These are phyloP conservation scores for Elsinoe arachidis DNA, from an alignment of 2,329 filamentous ascomycete genomes.

Conservation along the genomic window DNA sequence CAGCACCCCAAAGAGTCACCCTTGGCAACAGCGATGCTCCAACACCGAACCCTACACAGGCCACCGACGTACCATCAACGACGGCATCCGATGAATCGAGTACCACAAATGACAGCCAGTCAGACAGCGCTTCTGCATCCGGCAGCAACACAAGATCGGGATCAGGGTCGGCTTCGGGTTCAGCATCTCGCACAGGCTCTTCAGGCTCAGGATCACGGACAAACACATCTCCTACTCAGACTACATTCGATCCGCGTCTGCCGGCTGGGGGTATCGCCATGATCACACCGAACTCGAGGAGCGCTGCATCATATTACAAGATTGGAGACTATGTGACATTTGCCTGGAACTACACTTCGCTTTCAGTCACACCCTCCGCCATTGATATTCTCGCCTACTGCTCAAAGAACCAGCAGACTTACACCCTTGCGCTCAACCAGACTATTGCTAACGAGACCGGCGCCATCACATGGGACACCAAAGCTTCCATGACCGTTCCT, in stretches of 20 bases:
- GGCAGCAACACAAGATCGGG: slow-evolving; percentile 15
- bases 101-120: slow-evolving; percentile 16
- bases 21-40: slow-evolving; percentile 19
- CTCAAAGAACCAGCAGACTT: slow-evolving; percentile 49
- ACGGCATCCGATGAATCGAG: slow-evolving; percentile 13
- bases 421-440: slow-evolving; percentile 54
- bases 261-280: slow-evolving; percentile 53
- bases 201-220: slow-evolving; percentile 16
- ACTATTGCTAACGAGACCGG: slow-evolving; percentile 38
- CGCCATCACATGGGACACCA: slow-evolving; percentile 53
- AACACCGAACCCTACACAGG: slow-evolving; percentile 16
- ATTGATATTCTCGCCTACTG: slow-evolving; percentile 56
- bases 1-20: slow-evolving; percentile 17
- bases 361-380: slow-evolving; percentile 48
- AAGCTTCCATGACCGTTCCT: slow-evolving; percentile 40
- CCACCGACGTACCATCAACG: background rate
- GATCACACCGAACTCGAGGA: slow-evolving; percentile 47
- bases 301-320: slow-evolving; percentile 51
- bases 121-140: slow-evolving; percentile 12
- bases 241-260: slow-evolving; percentile 42
- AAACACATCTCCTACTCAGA: slow-evolving; percentile 19
- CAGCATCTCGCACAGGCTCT: slow-evolving; percentile 14
- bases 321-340: slow-evolving; percentile 52
- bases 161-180: slow-evolving; percentile 17
- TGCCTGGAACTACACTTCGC: slow-evolving; percentile 60